These are phyloP conservation scores for Naganishia sp. DNA, from an alignment of 1,284 basidiomycete genomes.

Conservation along the genomic window DNA sequence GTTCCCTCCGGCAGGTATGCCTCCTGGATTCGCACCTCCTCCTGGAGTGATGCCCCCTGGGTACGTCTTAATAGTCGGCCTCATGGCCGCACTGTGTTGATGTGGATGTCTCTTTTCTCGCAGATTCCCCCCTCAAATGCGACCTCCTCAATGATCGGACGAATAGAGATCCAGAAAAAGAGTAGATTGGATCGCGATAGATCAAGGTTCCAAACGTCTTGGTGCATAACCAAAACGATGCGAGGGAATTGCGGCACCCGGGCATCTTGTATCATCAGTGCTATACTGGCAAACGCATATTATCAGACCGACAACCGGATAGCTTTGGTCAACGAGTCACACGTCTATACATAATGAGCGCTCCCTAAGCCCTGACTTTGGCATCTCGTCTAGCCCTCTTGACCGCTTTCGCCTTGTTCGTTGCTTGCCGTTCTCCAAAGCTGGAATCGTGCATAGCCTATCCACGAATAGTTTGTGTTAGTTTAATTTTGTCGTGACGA, in stretches of 20 bases:
- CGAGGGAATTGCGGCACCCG: conserved; percentile 3
- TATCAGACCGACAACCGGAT: not conserved
- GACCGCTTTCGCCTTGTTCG: conserved; percentile 53
- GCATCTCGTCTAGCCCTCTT: conserved; percentile 50
- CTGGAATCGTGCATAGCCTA: conserved; percentile 88
- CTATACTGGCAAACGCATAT: conserved; percentile 22
- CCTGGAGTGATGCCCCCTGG: conserved; percentile 80
- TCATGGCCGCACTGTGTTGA: too few species aligned
- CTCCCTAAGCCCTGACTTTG: conserved; percentile 3
- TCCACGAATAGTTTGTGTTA: not conserved
- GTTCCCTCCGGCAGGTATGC: conserved; percentile 44
- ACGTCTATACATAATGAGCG: not conserved
- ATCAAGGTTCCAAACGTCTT: not conserved
- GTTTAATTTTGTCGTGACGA: not conserved
- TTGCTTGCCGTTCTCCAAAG: conserved; percentile 79
- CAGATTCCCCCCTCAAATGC: conserved; percentile 39
- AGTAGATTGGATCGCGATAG: not conserved
- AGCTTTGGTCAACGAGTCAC: too few species aligned
- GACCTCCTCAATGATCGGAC: conserved; percentile 22
- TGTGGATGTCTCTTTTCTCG: not conserved
- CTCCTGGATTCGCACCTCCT: conserved; percentile 60
- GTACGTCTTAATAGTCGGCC: conserved; percentile 57
- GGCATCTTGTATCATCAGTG: conserved; percentile 22
- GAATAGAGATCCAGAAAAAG: not conserved
- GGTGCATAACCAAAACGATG: conserved; percentile 18